Evolutionary conservation across 2,329 filamentous ascomycete species (phyloP).

Genomic region (Ophiognomonia clavigignenti-juglandacearum): DNA sequence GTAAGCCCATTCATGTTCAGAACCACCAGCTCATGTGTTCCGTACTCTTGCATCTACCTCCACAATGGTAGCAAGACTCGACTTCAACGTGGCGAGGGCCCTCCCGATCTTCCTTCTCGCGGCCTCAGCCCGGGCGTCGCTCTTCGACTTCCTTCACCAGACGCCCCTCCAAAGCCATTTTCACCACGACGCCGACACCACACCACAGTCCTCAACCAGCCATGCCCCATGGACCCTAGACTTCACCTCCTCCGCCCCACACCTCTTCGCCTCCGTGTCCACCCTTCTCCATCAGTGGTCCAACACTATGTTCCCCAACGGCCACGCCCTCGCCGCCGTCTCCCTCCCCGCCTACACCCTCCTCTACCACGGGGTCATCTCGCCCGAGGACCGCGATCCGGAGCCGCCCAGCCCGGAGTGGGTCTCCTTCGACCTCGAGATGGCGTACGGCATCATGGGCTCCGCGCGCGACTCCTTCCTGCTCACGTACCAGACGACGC

Average conservation of each 20-base stretch:
- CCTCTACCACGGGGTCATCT: constrained; percentile 41
- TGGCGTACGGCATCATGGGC: constrained; percentile 51
- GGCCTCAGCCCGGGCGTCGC: background rate
- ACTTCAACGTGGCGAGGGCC: background rate
- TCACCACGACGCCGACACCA: background rate
- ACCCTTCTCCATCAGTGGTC: constrained; percentile 44
- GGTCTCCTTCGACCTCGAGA: constrained; percentile 47
- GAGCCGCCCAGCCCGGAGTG: constrained; percentile 44
- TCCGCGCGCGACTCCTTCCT: constrained; percentile 35
- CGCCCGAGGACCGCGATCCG: constrained; percentile 27
- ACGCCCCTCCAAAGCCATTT: background rate
- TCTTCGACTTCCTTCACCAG: background rate
- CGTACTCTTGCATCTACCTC: background rate
- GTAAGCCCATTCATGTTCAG: background rate
- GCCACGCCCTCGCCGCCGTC: constrained; percentile 41
- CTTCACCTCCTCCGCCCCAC: constrained; percentile 41
- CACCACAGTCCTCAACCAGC: no score
- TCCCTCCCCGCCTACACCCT: constrained; percentile 40
- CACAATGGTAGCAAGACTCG: background rate
- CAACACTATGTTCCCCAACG: constrained; percentile 47
- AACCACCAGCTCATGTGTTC: background rate
- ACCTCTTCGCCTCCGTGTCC: constrained; percentile 42
- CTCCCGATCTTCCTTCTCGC: background rate
- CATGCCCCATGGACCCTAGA: constrained; percentile 31
- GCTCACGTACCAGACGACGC: constrained; percentile 43